These are phyloP conservation scores for Paramecium pentaurelia DNA, from an alignment of 73 alveolate genomes.

Conservation along the genomic window DNA sequence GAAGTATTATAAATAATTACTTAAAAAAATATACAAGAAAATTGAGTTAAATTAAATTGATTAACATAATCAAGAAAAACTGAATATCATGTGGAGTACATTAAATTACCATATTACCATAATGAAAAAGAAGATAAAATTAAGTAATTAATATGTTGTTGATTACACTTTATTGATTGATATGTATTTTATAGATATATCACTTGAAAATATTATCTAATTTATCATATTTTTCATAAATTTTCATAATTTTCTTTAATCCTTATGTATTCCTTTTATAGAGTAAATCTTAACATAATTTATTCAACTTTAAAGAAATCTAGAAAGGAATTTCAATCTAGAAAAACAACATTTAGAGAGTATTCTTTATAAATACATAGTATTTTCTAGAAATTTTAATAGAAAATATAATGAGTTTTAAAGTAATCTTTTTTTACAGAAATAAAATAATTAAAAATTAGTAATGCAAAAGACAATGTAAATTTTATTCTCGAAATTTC, in stretches of 20 bases:
- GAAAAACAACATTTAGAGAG: background rate
- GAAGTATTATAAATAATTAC: background rate
- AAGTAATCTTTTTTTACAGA: background rate
- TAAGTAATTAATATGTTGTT: background rate
- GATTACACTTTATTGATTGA: background rate
- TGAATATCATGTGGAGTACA: too few species aligned
- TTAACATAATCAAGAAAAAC: conserved; percentile 23
- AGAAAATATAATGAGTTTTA: background rate
- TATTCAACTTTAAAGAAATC: background rate
- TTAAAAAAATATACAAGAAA: conserved; percentile 51
- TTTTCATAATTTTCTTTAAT: background rate
- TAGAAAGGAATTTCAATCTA: background rate
- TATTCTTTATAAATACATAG: background rate
- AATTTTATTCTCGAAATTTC: background rate
- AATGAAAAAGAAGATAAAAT: too few species aligned
- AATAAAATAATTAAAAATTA: background rate
- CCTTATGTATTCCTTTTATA: background rate
- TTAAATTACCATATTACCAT: too few species aligned
- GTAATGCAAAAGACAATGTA: conserved; percentile 46
- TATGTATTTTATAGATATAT: background rate
- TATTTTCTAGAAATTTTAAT: background rate
- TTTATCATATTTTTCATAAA: background rate
- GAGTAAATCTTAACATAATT: background rate
- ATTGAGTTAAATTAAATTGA: conserved; percentile 52
- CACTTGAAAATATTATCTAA: background rate